Evolutionary conservation across 192 early-diverging fungal species (phyloP), one percentile per base, ranked within the genome.

Genomic region (Coemansia sp.): DNA sequence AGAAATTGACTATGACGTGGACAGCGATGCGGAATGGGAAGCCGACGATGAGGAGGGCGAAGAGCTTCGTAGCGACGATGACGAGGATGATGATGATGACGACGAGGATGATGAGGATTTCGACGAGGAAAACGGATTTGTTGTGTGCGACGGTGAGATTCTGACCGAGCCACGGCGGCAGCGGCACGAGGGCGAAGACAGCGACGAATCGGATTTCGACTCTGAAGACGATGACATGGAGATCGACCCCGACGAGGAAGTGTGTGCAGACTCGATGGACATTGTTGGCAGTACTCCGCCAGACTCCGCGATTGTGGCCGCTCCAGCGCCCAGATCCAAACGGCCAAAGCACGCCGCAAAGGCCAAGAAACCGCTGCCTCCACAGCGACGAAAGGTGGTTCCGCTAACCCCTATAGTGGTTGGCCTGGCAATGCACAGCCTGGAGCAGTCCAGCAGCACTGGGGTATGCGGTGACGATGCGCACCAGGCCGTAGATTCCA

Each of bases 1-100:
- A 1, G 28, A 80, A 28, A 39, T 95, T 9, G 87, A 96, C 53
- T 96, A 96, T 53, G 89, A 90, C 5, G 72, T 88, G 56, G 93
- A 96, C 58, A 91, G 89, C 59, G 92, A 93, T 43, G 87, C 84
- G 0, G 93, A 93, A 69, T 96, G 93, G 93, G 90, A 90, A 30
- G 85, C 83, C 26, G 71, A 75, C 9, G 90, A 92, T 32, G 93
- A 89, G 30, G 88, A 90, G 54, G 93, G 93, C 15, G 93, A 96
- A 55, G 91, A 93, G 42, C 73, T 88, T 11, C 80, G 76, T 39
- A 88, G 84, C 64, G 89, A 88, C 58, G 91, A 92, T 26, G 89
- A 90, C 5, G 81, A 81, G 2, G 23, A 26, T 4, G 23, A 26
- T 0, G 43, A 45, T 5, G 63, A 58, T 10, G 64, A 64, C 9